Percentiles rank a stretch among this genome's conserved stretches.
phyloP scores from a whole-genome alignment of 2,329 filamentous ascomycete species.

The Talaromyces amestolkiae region DNA sequence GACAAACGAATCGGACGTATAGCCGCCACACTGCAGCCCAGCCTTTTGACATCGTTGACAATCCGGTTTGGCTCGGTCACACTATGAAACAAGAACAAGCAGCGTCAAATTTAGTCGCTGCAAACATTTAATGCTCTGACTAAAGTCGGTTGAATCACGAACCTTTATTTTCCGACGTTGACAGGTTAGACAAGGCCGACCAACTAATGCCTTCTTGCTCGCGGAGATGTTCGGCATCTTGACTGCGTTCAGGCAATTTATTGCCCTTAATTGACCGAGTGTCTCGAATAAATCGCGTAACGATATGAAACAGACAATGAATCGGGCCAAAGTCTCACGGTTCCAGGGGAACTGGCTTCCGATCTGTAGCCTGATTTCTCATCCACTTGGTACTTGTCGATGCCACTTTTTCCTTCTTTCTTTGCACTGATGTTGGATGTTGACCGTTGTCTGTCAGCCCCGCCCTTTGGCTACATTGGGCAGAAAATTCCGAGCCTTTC shows the following conservation, averaged over 20 bases:
- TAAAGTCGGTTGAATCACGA: not conserved
- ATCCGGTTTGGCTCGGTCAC: slow-evolving; percentile 17
- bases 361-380: not conserved
- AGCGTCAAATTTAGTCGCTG: not conserved
- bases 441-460: slow-evolving; percentile 1
- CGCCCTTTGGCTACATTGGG: slow-evolving; percentile 5
- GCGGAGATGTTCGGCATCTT: slow-evolving; percentile 19
- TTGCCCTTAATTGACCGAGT: not conserved
- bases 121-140: not conserved
- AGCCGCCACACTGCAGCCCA: slow-evolving; percentile 14
- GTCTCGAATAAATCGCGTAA: not conserved
- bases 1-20: slow-evolving; percentile 17
- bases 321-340: not conserved
- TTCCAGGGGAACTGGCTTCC: not conserved
- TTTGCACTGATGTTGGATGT: not conserved
- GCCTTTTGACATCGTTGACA: slow-evolving; percentile 19
- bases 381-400: not conserved
- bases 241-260: not conserved
- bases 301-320: not conserved
- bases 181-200: slow-evolving; percentile 18
- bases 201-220: slow-evolving; percentile 14
- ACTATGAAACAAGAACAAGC: not conserved
- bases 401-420: not conserved
- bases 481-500: slow-evolving; percentile 10
- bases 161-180: slow-evolving; percentile 20